Percentiles rank a stretch among this genome's conserved stretches.
phyloP scores from a whole-genome alignment of 169 alveolate species.

The Eimeria maxima region DNA sequence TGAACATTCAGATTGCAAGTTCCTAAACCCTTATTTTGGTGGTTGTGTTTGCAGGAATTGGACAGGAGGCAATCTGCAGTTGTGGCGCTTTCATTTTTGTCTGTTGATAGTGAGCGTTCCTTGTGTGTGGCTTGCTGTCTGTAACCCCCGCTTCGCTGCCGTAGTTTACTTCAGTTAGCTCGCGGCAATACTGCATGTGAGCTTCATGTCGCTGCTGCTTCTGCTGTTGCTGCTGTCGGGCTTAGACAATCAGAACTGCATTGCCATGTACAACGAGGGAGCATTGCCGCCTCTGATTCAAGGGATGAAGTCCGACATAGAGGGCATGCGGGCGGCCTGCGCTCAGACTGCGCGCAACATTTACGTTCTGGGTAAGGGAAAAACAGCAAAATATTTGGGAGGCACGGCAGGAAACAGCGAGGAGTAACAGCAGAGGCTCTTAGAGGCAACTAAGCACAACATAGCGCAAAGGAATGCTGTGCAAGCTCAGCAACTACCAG shows the following conservation, averaged over 20 bases:
- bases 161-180: too few relatives aligned
- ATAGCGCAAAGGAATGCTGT: too few relatives aligned
- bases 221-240: not conserved
- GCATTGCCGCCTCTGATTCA: slow-evolving; percentile 92
- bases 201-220: too few relatives aligned
- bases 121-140: not conserved
- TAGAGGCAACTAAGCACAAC: too few relatives aligned
- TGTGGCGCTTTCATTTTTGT: slow-evolving; percentile 94
- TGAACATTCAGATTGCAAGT: not conserved
- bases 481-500: too few relatives aligned
- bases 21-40: not conserved
- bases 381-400: too few relatives aligned
- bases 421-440: too few relatives aligned
- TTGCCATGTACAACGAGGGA: slow-evolving; percentile 93
- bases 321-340: slow-evolving; percentile 95
- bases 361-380: slow-evolving; percentile 89
- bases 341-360: slow-evolving; percentile 95
- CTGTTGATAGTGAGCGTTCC: slow-evolving; percentile 90
- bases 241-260: slow-evolving; percentile 90
- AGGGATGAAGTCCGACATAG: slow-evolving; percentile 92
- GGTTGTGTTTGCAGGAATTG: slow-evolving; percentile 86
- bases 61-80: slow-evolving; percentile 95
- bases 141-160: not conserved
- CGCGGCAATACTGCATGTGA: too few relatives aligned
- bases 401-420: too few relatives aligned